Evolutionary conservation across 202 grass and related monocot genomes (phyloP), one percentile per base, ranked within the genome.

Genomic region (Dendrocalamus latiflorus): DNA sequence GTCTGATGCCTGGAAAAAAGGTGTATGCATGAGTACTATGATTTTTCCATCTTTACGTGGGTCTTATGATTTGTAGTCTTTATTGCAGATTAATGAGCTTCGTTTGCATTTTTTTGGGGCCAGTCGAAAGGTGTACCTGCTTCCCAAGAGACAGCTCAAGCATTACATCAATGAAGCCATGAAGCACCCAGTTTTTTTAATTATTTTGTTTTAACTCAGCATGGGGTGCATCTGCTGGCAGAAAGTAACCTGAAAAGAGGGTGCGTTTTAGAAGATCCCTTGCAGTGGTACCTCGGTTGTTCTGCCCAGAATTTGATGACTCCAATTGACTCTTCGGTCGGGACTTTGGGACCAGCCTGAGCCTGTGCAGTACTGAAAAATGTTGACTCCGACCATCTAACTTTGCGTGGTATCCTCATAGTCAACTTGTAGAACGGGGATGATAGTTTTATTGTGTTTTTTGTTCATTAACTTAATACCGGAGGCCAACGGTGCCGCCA

Each of bases 371-470:
- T 70, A 76, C 57, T 85, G 16, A 34, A n/a, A n/a, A n/a, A n/a
- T n/a, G n/a, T n/a, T n/a, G n/a, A n/a, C n/a, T n/a, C n/a, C n/a
- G n/a, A n/a, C 53, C 68, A 65, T 20, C 79, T n/a, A n/a, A n/a
- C n/a, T n/a, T n/a, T n/a, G n/a, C n/a, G n/a, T n/a, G n/a, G n/a
- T n/a, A 48, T 36, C 60, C 72, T 64, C 67, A 72, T 64, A 81
- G 47, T 69, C 88, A 69, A 34, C 74, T 70, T 79, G 79, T 79
- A 84, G 88, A 70, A 68, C 49, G 36, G 55, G 68, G 74, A 63
- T 82, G 51, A 21, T 83, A 86, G 73, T 44, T 86, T 43, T 26
- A 17, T 85, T 11, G 6, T 64, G 11, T 56, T 14, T 44, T 44
- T 78, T 43, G 4, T n/a, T 33, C 12, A 9, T 34, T 72, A 66